Evolutionary conservation across 2,329 filamentous ascomycete genomes (phyloP), one percentile per base, ranked within the genome.

Genomic region (Penicillium sp.): DNA sequence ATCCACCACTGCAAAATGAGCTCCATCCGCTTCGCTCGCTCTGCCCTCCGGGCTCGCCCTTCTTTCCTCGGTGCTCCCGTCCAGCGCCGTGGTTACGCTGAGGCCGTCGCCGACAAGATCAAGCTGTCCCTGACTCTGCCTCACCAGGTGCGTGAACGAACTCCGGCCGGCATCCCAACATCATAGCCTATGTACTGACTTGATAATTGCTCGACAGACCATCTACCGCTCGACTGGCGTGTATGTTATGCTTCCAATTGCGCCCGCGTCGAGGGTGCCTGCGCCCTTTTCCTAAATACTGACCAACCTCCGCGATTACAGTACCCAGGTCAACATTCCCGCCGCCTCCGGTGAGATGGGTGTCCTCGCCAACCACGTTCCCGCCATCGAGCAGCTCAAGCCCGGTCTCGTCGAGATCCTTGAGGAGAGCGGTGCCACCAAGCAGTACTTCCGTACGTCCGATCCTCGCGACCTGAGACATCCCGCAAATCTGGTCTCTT

Each of bases 331-430:
- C 84, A 99, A 99, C 86, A 88, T 99, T 74, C 89, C 94, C 77
- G 94, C 94, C 74, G 94, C 96, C 79, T 95, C 92, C 63, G 94
- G 94, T 77, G 94, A 97, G 72, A 99, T 99, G 94, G 94, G 94
- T 89, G 89, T 99, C 72, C 89, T 99, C 75, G 94, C 94, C 77
- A 95, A 94, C 85, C 94, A 99, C 86, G 94, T 99, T 72, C 92
- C 94, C 65, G 92, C 92, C 62, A 97, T 99, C 75, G 94, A 99
- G 85, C 94, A 99, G 84, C 85, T 99, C 79, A 96, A 95, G 86
- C 92, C 94, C 61, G 94, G 94, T 73, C 81, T 97, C 68, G 85
- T 99, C 68, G 93, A 97, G 84, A 84, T 99, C 74, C 86, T 97
- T 68, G 93, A 97, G 84, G 94, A 99, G 85, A 85, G 81, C 74